A percentile compares a stretch with the other conserved stretches of the same genome.
These are phyloP conservation scores for Filobasidium uniguttulatum DNA, from an alignment of 1,284 basidiomycete species.

Conservation along the genomic window DNA sequence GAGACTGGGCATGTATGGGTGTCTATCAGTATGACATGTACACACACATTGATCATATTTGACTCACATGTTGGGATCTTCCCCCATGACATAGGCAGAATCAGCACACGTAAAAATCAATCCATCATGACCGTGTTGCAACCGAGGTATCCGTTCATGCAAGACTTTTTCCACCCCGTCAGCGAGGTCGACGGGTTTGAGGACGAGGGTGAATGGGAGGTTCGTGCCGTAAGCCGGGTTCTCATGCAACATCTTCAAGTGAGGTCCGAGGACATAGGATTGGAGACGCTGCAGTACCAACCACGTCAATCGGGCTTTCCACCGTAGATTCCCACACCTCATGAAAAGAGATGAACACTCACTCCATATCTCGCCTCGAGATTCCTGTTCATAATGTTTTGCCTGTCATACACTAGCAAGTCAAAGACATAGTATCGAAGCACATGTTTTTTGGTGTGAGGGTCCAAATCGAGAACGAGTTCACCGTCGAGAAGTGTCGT, in stretches of 20 bases:
- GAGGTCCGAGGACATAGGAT: constrained; percentile 43
- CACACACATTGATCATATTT: background rate
- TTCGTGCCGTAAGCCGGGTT: background rate
- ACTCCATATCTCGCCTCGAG: constrained; percentile 85
- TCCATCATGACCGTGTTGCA: constrained; percentile 90
- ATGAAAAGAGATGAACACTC: constrained; percentile 25
- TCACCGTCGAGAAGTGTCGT: constrained; percentile 89
- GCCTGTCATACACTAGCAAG: constrained; percentile 71
- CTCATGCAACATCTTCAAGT: background rate
- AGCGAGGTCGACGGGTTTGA: constrained; percentile 46
- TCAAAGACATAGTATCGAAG: constrained; percentile 82
- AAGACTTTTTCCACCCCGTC: constrained; percentile 81
- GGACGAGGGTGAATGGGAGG: constrained; percentile 51
- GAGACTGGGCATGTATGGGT: constrained; percentile 43
- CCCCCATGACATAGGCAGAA: constrained; percentile 73
- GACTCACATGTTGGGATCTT: constrained; percentile 76
- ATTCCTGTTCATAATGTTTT: constrained; percentile 70
- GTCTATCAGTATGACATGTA: background rate
- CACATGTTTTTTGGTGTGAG: constrained; percentile 49
- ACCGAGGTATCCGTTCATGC: constrained; percentile 62
- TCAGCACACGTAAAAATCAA: constrained; percentile 91
- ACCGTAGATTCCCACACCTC: background rate
- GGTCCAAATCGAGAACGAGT: constrained; percentile 80
- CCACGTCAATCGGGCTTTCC: background rate
- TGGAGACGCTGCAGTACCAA: background rate